Percentiles rank a stretch among this genome's conserved stretches.
These are phyloP conservation scores for Coriaria nepalensis DNA, from an alignment of 306 rosid species.

Conservation along the genomic window DNA sequence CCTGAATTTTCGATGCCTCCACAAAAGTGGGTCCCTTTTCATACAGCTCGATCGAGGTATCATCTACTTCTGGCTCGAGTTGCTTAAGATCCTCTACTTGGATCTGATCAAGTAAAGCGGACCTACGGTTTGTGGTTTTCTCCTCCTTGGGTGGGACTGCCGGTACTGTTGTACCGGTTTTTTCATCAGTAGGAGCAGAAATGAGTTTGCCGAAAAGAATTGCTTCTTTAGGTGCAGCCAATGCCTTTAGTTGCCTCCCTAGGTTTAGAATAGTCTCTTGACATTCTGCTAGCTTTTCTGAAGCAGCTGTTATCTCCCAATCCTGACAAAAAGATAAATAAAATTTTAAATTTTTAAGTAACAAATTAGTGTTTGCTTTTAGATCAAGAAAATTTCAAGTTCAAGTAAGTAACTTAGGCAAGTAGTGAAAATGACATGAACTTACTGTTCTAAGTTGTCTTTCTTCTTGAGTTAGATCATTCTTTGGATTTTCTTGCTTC, in stretches of 20 bases:
- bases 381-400: not conserved
- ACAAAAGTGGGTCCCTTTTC: conserved; percentile 28
- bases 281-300: conserved; percentile 92
- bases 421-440: conserved; percentile 13
- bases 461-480: conserved; percentile 28
- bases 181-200: conserved; percentile 17
- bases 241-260: conserved; percentile 81
- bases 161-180: conserved; percentile 7
- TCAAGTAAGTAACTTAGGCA: not conserved
- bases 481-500: conserved; percentile 20
- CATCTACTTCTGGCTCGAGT: conserved; percentile 16
- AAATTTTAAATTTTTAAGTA: not conserved
- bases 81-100: conserved; percentile 44
- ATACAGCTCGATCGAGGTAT: not conserved
- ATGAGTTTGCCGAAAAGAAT: conserved; percentile 46
- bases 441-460: conserved; percentile 57
- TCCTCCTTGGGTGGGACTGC: conserved; percentile 16
- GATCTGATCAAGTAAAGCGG: conserved; percentile 65
- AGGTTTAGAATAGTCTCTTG: conserved; percentile 86
- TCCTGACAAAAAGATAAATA: conserved; percentile 28
- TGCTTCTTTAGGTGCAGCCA: conserved; percentile 59
- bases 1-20: conserved; percentile 21
- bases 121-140: conserved; percentile 21
- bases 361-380: no score
- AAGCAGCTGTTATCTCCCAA: conserved; percentile 79